Conservation (phyloP, 495 filamentous ascomycete genomes). For the Xylaria palmicola region DNA sequence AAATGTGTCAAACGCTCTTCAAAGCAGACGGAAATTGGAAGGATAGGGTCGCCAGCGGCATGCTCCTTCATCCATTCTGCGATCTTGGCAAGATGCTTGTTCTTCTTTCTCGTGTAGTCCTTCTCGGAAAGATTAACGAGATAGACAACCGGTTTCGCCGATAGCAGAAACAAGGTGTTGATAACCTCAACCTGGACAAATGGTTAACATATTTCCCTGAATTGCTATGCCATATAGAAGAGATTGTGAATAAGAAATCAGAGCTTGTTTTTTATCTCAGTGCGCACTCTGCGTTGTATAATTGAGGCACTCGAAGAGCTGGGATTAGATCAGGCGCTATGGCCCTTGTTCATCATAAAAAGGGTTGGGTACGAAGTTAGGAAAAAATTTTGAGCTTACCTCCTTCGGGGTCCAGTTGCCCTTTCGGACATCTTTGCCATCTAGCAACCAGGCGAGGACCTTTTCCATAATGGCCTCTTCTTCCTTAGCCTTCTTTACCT, state of each 20-base stretch:
- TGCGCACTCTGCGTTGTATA: conserved; percentile 67
- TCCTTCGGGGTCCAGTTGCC: conserved; percentile 90
- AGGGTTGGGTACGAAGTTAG: conserved; percentile 8
- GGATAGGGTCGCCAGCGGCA: conserved; percentile 80
- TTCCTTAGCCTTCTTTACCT: conserved; percentile 97
- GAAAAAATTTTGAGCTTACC: conserved; percentile 59
- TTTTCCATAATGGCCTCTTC: conserved; percentile 92
- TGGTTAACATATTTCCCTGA: conserved; percentile 22
- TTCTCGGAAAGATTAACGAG: conserved; percentile 95
- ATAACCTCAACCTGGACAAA: conserved; percentile 83
- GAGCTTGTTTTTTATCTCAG: conserved; percentile 73
- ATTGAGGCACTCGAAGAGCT: conserved; percentile 94
- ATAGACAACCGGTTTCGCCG: conserved; percentile 96
- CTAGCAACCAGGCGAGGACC: conserved; percentile 75
- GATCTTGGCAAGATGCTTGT: conserved; percentile 94
- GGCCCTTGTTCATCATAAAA: conserved; percentile 98
- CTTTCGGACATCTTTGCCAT: conserved; percentile 89
- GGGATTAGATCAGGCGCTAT: conserved; percentile 93
- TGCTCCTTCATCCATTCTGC: conserved; percentile 91
- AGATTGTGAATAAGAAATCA: conserved; percentile 50
- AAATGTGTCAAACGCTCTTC: conserved; percentile 88
- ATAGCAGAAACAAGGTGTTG: conserved; percentile 92
- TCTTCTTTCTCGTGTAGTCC: conserved; percentile 98
- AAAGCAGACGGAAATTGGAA: conserved; percentile 88
- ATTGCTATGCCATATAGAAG: conserved; percentile 24